Percentiles rank a stretch among this genome's conserved stretches.
Evolutionary conservation across 306 rosid genomes (phyloP).

Genomic region (Cicer chorassanicum): DNA sequence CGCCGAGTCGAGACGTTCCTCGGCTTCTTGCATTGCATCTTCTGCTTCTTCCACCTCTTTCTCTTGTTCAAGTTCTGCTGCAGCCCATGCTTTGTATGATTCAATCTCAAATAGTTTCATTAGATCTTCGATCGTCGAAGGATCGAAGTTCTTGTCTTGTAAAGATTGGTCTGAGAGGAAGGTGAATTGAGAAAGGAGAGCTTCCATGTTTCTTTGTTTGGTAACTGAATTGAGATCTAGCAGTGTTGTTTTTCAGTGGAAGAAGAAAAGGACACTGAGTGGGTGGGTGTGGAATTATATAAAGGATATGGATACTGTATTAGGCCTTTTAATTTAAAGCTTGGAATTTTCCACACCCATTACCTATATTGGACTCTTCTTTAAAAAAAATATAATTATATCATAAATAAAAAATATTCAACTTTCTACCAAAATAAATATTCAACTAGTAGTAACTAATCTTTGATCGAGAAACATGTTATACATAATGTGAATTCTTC

Average conservation of each 20-base stretch:
- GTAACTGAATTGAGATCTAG: constrained; percentile 40
- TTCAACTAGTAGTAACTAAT: too few relatives aligned
- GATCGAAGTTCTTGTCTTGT: constrained; percentile 81
- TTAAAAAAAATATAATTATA: too few relatives aligned
- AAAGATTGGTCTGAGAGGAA: constrained; percentile 76
- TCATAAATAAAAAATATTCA: too few relatives aligned
- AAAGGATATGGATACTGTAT: neutral
- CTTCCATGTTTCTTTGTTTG: constrained; percentile 59
- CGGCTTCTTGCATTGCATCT: constrained; percentile 58
- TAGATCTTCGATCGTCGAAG: constrained; percentile 73
- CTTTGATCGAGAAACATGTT: too few relatives aligned
- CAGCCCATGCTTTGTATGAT: constrained; percentile 94
- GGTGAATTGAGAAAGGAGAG: constrained; percentile 71
- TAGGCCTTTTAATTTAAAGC: neutral
- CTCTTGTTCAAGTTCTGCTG: constrained; percentile 66
- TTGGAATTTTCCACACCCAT: too few relatives aligned
- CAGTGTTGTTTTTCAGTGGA: neutral
- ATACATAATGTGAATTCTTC: too few relatives aligned
- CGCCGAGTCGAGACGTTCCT: constrained; percentile 73
- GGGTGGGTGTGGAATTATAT: neutral
- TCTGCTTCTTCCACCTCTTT: constrained; percentile 68
- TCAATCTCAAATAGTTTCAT: constrained; percentile 92
- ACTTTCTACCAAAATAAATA: too few relatives aligned
- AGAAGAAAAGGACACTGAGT: constrained; percentile 6
- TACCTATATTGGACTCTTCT: too few relatives aligned